Percentiles rank a stretch among this genome's conserved stretches.
Evolutionary conservation across 169 alveolate species (phyloP).

Genomic region (Plasmodium vinckei): DNA sequence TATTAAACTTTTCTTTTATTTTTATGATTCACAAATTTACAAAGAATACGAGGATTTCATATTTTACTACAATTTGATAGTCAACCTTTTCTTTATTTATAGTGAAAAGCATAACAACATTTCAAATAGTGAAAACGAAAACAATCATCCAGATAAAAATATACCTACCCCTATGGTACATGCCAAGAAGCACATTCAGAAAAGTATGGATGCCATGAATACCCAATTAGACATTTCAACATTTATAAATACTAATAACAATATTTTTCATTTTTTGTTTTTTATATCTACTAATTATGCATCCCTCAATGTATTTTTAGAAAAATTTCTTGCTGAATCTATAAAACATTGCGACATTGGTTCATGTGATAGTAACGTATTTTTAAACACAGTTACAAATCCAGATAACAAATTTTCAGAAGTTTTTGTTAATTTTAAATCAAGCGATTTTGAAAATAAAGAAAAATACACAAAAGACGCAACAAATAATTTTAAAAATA

Average conservation of each 20-base stretch:
- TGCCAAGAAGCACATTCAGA: not conserved
- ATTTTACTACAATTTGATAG: slow-evolving; percentile 15
- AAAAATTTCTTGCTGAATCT: slow-evolving; percentile 1
- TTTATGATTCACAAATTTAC: slow-evolving; percentile 49
- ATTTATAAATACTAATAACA: slow-evolving; percentile 32
- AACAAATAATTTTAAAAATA: too few species aligned
- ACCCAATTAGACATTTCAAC: slow-evolving; percentile 42
- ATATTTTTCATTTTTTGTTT: slow-evolving; percentile 61
- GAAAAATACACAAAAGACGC: too few species aligned
- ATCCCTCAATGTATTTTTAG: slow-evolving; percentile 21
- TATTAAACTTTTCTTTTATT: slow-evolving; percentile 51
- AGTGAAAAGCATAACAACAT: not conserved
- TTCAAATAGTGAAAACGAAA: not conserved
- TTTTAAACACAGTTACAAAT: not conserved
- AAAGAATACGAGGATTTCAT: slow-evolving; percentile 34
- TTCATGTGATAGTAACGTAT: not conserved
- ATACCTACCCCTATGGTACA: not conserved
- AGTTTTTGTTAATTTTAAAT: too few species aligned
- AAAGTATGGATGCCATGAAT: not conserved
- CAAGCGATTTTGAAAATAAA: too few species aligned
- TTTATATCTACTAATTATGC: slow-evolving; percentile 45
- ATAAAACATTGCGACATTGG: not conserved
- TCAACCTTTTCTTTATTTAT: slow-evolving; percentile 32
- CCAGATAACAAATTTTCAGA: too few species aligned
- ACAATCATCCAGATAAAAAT: not conserved